These are phyloP conservation scores for Collybia nuda DNA, from an alignment of 768 basidiomycete species.

Conservation along the genomic window DNA sequence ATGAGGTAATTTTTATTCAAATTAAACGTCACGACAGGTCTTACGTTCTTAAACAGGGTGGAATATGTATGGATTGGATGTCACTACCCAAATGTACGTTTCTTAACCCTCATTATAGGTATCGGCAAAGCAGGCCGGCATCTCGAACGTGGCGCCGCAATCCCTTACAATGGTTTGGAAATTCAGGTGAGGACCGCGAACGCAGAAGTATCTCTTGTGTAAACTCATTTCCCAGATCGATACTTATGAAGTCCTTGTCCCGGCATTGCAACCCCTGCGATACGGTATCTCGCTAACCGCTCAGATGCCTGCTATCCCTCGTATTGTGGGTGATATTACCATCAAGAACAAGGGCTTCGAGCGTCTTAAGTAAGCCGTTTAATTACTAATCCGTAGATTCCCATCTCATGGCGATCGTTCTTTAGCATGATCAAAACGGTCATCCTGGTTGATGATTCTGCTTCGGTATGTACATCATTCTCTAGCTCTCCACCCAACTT, in stretches of 20 bases:
- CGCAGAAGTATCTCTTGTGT: neutral
- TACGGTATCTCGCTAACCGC: constrained; percentile 13
- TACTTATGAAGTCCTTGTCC: constrained; percentile 21
- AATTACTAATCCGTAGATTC: neutral
- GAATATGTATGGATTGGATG: constrained; percentile 3
- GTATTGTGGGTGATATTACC: constrained; percentile 5
- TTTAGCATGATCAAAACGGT: constrained; percentile 20
- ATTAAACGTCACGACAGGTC: no score
- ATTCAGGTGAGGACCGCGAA: constrained; percentile 10
- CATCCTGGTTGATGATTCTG: constrained; percentile 20
- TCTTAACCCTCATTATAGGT: constrained; percentile 5
- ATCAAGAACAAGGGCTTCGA: neutral
- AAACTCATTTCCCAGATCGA: constrained; percentile 9
- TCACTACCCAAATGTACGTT: no score
- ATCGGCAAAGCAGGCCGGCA: constrained; percentile 21
- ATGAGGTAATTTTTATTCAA: constrained; percentile 12
- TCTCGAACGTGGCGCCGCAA: constrained; percentile 17
- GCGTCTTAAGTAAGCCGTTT: constrained; percentile 8
- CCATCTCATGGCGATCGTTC: neutral
- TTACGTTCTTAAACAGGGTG: neutral
- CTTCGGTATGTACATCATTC: constrained; percentile 11
- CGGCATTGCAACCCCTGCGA: constrained; percentile 15
- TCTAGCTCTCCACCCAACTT: neutral
- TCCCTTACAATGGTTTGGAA: constrained; percentile 19
- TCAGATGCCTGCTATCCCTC: constrained; percentile 12